A percentile compares a stretch with the other conserved stretches of the same genome.
These are phyloP conservation scores for Wickerhamiella allomyrinae DNA, from an alignment of 805 yeast species.

Conservation along the genomic window DNA sequence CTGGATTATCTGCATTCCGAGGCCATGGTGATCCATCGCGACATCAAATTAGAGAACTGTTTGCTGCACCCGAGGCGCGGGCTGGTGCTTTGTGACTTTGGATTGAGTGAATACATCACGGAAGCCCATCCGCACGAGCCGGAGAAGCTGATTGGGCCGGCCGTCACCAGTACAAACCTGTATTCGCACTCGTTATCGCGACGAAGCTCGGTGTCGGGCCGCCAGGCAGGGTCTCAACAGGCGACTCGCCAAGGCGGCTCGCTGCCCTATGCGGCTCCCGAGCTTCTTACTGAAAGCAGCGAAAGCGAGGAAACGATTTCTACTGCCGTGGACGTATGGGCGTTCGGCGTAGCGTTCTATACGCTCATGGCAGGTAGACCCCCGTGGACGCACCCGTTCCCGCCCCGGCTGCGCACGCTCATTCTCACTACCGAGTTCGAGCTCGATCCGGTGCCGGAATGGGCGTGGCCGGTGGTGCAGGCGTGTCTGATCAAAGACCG, in stretches of 20 bases:
- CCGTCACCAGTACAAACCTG: background rate
- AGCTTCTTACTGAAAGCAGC: conserved; percentile 50
- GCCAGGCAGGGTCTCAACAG: background rate
- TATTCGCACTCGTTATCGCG: background rate
- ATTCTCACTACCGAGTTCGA: conserved; percentile 29
- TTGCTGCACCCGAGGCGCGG: conserved; percentile 34
- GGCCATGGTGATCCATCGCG: conserved; percentile 62
- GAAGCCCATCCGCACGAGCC: background rate
- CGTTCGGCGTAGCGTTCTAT: conserved; percentile 65
- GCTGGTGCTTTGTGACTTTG: conserved; percentile 73
- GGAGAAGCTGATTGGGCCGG: conserved; percentile 4
- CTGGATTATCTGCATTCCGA: conserved; percentile 49
- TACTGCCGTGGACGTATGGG: conserved; percentile 78
- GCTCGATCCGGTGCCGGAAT: background rate
- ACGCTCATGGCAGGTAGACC: conserved; percentile 59
- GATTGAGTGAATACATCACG: conserved; percentile 40
- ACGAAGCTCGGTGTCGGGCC: background rate
- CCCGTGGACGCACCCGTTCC: conserved; percentile 76
- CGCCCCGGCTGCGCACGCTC: conserved; percentile 60
- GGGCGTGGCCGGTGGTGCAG: conserved; percentile 1
- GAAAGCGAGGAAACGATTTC: conserved; percentile 34
- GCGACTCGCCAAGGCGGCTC: conserved; percentile 50
- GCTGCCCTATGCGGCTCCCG: conserved; percentile 87
- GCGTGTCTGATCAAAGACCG: conserved; percentile 4
- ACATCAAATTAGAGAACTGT: conserved; percentile 70